Evolutionary conservation across 257 asterid species (phyloP).

Genomic region (Craterostigma plantagineum): DNA sequence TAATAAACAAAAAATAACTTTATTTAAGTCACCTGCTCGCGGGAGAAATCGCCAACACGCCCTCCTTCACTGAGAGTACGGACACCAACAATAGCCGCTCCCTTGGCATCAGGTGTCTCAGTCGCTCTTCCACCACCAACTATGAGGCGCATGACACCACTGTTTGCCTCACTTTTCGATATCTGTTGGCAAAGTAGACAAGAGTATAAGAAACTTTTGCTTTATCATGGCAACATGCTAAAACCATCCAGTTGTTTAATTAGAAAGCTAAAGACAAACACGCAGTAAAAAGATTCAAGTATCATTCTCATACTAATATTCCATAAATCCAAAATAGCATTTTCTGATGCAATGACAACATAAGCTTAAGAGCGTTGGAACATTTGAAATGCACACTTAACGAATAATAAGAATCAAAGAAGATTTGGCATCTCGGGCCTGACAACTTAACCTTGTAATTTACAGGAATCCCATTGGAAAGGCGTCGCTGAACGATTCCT

Average conservation of each 20-base stretch:
- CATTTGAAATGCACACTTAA: not conserved
- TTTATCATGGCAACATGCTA: too few species aligned
- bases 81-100: slow-evolving; percentile 94
- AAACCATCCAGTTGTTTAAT: too few species aligned
- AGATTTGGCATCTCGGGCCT: not conserved
- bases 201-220: too few species aligned
- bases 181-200: slow-evolving; percentile 24
- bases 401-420: not conserved
- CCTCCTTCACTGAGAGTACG: slow-evolving; percentile 99
- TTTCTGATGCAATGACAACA: too few species aligned
- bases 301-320: too few species aligned
- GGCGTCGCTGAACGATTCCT: slow-evolving; percentile 71
- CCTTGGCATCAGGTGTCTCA: slow-evolving; percentile 63
- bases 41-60: slow-evolving; percentile 84
- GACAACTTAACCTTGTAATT: slow-evolving; percentile 54
- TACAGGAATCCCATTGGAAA: slow-evolving; percentile 95
- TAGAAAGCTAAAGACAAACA: too few species aligned
- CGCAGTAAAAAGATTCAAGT: too few species aligned
- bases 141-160: slow-evolving; percentile 98
- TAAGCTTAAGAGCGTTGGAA: too few species aligned
- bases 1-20: not conserved
- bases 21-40: slow-evolving; percentile 65
- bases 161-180: slow-evolving; percentile 72
- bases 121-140: slow-evolving; percentile 99
- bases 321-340: too few species aligned